Base-by-base conservation (phyloP, 495 filamentous ascomycete genomes). In the Neurospora cerealis region DNA sequence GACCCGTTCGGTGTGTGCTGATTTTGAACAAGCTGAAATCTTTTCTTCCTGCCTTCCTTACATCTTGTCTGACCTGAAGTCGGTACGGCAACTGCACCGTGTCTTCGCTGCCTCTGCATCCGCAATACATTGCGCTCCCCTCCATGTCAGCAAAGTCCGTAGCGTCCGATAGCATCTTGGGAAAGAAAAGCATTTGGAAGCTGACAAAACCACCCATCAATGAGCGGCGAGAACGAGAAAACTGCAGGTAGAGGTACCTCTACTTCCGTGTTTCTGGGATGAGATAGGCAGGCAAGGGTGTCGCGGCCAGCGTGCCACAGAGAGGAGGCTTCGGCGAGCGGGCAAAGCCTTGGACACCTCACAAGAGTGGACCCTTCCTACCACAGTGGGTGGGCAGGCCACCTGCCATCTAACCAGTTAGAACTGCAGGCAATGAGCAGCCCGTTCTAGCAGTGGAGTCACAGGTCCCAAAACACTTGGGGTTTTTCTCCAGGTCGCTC, bases 381-480 rank as follows among this genome's bases (percentile, higher is more conserved):
- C 54, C 48, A 62, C 24, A 60, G 48, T 60, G 21, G 24, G 48
- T 60, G 48, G 48, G 24, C 48, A 60, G 48, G 48, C 48, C 48
- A 60, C 48, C 48, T 60, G 2, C 54, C 54, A 62, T 62, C 54
- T 62, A 62, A 17, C 54, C 54, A 62, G 54, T 62, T 62, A 62
- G 54, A 62, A 62, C 54, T 62, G 54, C 54, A 62, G 54, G 24
- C 54, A 62, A 13, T 62, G 54, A 32, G 54, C 54, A 32, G 24
- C 54, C 48, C 13, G 24, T 62, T 62, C 24, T 62, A 62, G 24
- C 54, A 62, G 54, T 62, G 54, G 54, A 62, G 54, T 54, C 73
- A 74, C 75, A 77, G 69, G 15, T 38, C 41, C 79, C 78, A 81
- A 83, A 81, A 80, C 77, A 77, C 75, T 78, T 80, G 70, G 70